Base-by-base conservation (phyloP, 352 stramenopile genomes). In the Peronospora farinosa region DNA sequence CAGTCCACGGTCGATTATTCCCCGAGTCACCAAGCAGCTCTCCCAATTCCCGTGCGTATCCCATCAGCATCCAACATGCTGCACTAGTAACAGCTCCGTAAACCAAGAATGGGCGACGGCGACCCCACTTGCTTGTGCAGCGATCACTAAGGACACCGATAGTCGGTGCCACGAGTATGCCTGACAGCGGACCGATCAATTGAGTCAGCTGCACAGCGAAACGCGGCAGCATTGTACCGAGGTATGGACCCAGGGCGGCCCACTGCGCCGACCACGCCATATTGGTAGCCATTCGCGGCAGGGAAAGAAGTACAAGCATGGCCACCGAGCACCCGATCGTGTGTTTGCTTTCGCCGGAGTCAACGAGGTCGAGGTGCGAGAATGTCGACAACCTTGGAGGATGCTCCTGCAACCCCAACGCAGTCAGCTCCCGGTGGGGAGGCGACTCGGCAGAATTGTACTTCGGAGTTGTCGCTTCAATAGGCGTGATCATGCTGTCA, bases 191-290 rank as follows among this genome's bases (percentile, higher is more conserved):
- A 9, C 79, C 77, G 46, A 91, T 80, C 17, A 91, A 40, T 31
- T 88, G 79, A 13, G 77, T 86, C 23, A 87, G 58, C 50, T 91
- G 79, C 28, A 91, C 79, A n/a, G 73, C 71, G 56, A 67, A 87
- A 2, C 47, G 63, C 0, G 74, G 69, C 7, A 88, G 55, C 62
- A 88, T 69, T n/a, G 72, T 87, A 7, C 74, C 69, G 7, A 91
- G 62, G 38, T 86, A 85, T 5, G 79, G 77, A 0, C 77, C 77
- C 12, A 91, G 54, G 1, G 77, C 77, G 2, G 77, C 75, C 79
- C 79, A 88, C 40, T 91, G 77, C 32, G 79, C 77, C 1, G 75
- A 81, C 79, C 77, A 91, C 7, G 72, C 75, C 75, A 88, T 87
- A 50, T 87, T 87, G 35, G 68, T 84, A 8, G 79, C 77, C 74